Base-by-base conservation (phyloP, 345 rosid genomes). In the Melaleuca alternifolia region DNA sequence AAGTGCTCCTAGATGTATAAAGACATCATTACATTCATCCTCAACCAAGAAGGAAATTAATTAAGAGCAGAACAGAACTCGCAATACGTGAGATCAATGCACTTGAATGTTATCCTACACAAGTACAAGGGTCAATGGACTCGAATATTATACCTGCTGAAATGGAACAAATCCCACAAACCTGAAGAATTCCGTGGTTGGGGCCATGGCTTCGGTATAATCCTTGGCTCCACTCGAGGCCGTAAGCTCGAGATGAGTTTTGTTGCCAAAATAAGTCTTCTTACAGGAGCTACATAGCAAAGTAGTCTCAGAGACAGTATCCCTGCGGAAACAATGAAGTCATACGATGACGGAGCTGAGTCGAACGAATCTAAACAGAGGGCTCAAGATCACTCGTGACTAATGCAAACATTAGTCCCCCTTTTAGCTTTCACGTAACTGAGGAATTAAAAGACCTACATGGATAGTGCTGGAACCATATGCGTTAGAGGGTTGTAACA, bases 181-280 rank as follows among this genome's bases (percentile, higher is more conserved):
- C 94, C 93, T 91, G 92, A 93, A 92, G 77, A 93, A 1, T 88
- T 95, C 96, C 0, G 94, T 93, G 76, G 92, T 85, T 44, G 89
- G 75, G 30, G 96, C 94, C 96, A 90, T 91, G 62, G 92, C 52
- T 87, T 93, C 93, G 26, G 71, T 91, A 85, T 92, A 92, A 26
- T 85, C 87, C 88, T 87, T 89, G 41, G 91, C 89, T 52, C 94
- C 95, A 88, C 95, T 92, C 11, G 92, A 89, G n/a, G 90, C 92
- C 51, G 92, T 92, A 83, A 96, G 88, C 84, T 93, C 96, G 89
- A 96, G 91, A 91, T 95, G 94, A 8, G 95, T 91, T 89, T 93
- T 92, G 84, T 89, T 89, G 52, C 96, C 89, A 2, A 51, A 89
- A 88, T 90, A 96, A 85, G 89, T 90, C 91, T 88, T 94, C 90